A percentile compares a stretch with the other conserved stretches of the same genome.
phyloP scores from a whole-genome alignment of 257 asterid genomes.

The Agastache rugosa region DNA sequence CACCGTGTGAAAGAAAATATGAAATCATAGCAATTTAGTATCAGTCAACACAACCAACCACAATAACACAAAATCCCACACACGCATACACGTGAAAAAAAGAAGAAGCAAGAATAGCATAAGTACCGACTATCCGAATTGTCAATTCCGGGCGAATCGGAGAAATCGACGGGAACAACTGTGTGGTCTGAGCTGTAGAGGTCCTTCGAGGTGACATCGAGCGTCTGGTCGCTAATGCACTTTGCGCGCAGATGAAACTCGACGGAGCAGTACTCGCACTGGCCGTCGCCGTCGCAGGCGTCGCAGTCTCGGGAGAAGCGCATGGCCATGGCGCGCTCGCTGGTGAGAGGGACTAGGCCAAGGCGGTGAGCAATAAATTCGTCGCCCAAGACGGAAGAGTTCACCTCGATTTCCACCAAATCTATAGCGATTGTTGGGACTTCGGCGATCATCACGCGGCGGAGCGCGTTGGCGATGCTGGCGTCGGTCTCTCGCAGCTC shows the following conservation, averaged over 20 bases:
- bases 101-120: not conserved
- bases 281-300: constrained; percentile 98
- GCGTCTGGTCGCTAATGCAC: constrained; percentile 80
- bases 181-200: constrained; percentile 88
- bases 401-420: constrained; percentile 94
- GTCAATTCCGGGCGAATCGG: constrained; percentile 58
- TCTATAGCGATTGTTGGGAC: constrained; percentile 96
- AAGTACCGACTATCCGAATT: constrained; percentile 54
- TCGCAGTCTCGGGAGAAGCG: constrained; percentile 97
- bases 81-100: not conserved
- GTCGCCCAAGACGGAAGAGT: constrained; percentile 87
- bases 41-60: not conserved
- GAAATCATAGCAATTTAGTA: not conserved
- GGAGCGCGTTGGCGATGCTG: constrained; percentile 95
- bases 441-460: constrained; percentile 97
- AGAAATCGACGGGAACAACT: constrained; percentile 82
- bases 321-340: constrained; percentile 97
- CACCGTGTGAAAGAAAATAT: not conserved
- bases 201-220: constrained; percentile 91
- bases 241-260: constrained; percentile 86
- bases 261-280: constrained; percentile 95
- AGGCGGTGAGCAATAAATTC: constrained; percentile 97
- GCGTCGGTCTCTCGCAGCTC: constrained; percentile 95
- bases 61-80: constrained; percentile 6
- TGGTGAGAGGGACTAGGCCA: constrained; percentile 83